phyloP scores from a whole-genome alignment of 2,329 filamentous ascomycete species.

The Sarocladiaceae sp. region DNA sequence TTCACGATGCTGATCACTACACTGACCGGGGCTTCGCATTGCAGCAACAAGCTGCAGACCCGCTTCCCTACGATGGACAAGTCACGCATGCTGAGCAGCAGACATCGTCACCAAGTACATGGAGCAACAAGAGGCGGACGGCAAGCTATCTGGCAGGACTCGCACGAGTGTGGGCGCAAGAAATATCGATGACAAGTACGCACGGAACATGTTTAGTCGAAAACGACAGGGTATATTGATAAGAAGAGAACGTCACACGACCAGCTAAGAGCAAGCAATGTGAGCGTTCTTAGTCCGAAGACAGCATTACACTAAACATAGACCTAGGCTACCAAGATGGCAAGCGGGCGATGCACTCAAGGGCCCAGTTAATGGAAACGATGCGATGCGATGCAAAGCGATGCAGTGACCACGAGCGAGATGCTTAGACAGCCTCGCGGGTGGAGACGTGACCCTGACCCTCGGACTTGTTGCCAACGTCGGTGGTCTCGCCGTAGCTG shows the following conservation, averaged over 20 bases:
- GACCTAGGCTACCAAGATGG: too few relatives aligned
- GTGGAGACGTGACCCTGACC: constrained; percentile 4
- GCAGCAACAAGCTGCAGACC: too few relatives aligned
- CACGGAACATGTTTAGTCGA: neutral
- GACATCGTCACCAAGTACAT: too few relatives aligned
- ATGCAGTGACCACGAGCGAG: neutral
- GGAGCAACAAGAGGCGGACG: too few relatives aligned
- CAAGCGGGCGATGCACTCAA: neutral
- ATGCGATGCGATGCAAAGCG: neutral
- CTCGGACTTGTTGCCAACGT: constrained; percentile 6
- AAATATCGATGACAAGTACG: too few relatives aligned
- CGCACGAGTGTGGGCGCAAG: too few relatives aligned
- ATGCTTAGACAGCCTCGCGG: constrained; percentile 8
- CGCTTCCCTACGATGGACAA: too few relatives aligned
- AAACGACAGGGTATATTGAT: constrained; percentile 2
- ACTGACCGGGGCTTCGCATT: too few relatives aligned
- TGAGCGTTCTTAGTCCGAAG: neutral
- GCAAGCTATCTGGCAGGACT: too few relatives aligned
- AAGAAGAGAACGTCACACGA: neutral
- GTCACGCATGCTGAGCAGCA: too few relatives aligned
- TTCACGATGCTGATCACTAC: too few relatives aligned
- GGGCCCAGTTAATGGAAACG: neutral
- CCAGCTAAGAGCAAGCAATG: neutral
- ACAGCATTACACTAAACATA: neutral
- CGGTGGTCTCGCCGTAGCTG: constrained; percentile 9